Conservation (phyloP, 306 rosid species). For the Pterocarpus santalinus region DNA sequence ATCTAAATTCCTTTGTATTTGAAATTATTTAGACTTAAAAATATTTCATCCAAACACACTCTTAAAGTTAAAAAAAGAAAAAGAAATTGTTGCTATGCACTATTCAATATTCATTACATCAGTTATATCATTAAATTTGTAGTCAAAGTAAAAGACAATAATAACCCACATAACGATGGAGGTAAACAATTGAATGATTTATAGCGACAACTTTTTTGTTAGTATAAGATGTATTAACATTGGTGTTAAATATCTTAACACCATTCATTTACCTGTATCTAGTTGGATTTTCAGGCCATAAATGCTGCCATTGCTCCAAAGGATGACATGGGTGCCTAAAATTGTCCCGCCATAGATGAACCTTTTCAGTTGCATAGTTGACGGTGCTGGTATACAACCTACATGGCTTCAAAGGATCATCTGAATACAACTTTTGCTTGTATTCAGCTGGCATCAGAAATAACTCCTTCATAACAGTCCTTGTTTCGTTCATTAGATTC, state of each 20-base stretch:
- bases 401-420: conserved; percentile 38
- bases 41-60: no score
- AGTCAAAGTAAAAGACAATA: no score
- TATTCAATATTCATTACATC: no score
- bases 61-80: no score
- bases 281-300: conserved; percentile 51
- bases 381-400: conserved; percentile 38
- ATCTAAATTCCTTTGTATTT: no score
- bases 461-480: conserved; percentile 42
- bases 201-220: no score
- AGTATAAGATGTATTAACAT: no score
- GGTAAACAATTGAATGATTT: no score
- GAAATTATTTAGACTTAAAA: no score
- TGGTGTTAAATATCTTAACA: neutral
- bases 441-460: conserved; percentile 42
- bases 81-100: no score
- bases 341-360: conserved; percentile 49
- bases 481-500: conserved; percentile 22
- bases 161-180: no score
- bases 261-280: conserved; percentile 14
- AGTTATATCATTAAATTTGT: no score
- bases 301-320: conserved; percentile 45
- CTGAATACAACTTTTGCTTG: conserved; percentile 36
- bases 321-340: conserved; percentile 48
- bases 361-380: conserved; percentile 41